phyloP scores from a whole-genome alignment of 176 grass and related monocot species.

The Aegilops bicornis region DNA sequence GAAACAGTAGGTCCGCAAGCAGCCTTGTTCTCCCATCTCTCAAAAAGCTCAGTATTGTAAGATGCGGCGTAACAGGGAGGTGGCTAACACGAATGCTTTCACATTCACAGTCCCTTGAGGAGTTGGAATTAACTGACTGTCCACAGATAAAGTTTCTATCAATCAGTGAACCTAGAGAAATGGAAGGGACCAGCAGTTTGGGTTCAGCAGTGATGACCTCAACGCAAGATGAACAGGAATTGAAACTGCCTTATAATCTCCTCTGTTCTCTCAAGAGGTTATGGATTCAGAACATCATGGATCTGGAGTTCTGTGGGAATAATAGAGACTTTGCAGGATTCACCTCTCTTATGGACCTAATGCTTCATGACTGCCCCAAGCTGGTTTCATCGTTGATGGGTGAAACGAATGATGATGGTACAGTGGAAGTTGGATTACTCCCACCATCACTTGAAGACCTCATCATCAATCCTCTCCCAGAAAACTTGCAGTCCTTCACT shows the following conservation, averaged over 20 bases:
- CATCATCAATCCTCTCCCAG: rapidly evolving
- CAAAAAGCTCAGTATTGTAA: rapidly evolving
- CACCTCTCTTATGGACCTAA: not conserved
- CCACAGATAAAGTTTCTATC: not conserved
- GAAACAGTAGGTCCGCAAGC: no score
- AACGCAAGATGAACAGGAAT: not conserved
- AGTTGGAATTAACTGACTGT: rapidly evolving
- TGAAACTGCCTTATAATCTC: not conserved
- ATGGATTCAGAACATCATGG: rapidly evolving
- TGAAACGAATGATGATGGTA: not conserved
- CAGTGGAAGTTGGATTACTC: not conserved
- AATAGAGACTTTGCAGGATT: not conserved
- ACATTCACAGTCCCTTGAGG: not conserved
- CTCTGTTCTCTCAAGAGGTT: not conserved
- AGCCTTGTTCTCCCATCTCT: not conserved
- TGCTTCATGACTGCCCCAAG: rapidly evolving
- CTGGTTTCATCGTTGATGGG: not conserved
- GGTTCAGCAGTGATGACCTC: not conserved
- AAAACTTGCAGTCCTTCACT: not conserved
- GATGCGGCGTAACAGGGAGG: not conserved
- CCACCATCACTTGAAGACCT: not conserved
- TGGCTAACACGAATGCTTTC: not conserved
- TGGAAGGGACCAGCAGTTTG: not conserved
- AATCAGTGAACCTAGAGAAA: not conserved
- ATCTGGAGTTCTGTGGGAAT: not conserved